Conservation (phyloP, 306 rosid genomes). For the Macrotyloma uniflorum region DNA sequence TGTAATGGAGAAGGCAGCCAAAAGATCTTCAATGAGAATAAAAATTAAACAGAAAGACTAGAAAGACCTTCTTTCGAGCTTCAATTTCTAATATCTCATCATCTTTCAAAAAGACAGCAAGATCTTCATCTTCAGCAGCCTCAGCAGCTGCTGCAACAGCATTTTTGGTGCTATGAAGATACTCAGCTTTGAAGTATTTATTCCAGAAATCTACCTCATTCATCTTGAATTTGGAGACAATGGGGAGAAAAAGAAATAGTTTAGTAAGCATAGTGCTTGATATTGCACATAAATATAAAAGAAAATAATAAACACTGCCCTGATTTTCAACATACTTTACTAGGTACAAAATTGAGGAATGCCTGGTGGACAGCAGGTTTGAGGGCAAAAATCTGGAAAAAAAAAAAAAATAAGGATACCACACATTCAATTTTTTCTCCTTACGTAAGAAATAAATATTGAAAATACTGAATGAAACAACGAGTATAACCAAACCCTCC, state of each 20-base stretch:
- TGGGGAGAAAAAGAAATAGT: constrained; percentile 26
- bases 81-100: constrained; percentile 88
- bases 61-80: constrained; percentile 77
- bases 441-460: constrained; percentile 14
- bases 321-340: constrained; percentile 62
- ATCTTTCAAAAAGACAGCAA: constrained; percentile 84
- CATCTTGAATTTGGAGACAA: constrained; percentile 62
- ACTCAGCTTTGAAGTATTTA: constrained; percentile 94
- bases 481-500: neutral
- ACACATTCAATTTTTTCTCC: neutral
- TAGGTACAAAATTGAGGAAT: constrained; percentile 79
- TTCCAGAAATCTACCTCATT: constrained; percentile 92
- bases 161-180: constrained; percentile 84
- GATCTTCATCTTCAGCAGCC: constrained; percentile 99
- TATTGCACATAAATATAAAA: constrained; percentile 21
- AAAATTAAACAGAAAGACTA: constrained; percentile 16
- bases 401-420: constrained; percentile 29
- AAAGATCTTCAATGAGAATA: constrained; percentile 22
- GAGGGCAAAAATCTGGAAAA: constrained; percentile 82
- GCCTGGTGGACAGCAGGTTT: constrained; percentile 98
- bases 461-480: neutral
- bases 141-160: constrained; percentile 89
- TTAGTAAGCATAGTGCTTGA: constrained; percentile 14
- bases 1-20: constrained; percentile 33
- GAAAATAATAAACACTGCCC: constrained; percentile 1